Percentiles rank a stretch among this genome's conserved stretches.
Evolutionary conservation across 352 stramenopile genomes (phyloP).

Genomic region (Blastocystis sp.): DNA sequence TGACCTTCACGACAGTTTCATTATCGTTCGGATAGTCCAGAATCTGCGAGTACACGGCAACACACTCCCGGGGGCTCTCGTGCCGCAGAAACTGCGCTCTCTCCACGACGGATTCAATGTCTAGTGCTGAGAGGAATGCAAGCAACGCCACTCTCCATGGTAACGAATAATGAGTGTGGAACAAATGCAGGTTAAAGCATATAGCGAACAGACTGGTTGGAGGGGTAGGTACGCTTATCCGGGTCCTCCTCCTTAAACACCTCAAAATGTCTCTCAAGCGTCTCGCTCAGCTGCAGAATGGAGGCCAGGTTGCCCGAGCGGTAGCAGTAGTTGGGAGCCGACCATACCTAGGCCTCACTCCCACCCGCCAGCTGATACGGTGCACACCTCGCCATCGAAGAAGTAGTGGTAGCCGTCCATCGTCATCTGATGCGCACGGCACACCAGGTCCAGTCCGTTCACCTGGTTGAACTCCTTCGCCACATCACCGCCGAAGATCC

Average conservation of each 20-base stretch:
- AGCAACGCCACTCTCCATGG: neutral
- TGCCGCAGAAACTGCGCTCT: slow-evolving; percentile 17
- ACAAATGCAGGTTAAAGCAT: neutral
- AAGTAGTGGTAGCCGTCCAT: slow-evolving; percentile 87
- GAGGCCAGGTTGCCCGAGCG: slow-evolving; percentile 94
- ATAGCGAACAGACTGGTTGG: slow-evolving; percentile 89
- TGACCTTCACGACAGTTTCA: slow-evolving; percentile 32
- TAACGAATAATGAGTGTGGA: slow-evolving; percentile 23
- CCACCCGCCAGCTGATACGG: slow-evolving; percentile 61
- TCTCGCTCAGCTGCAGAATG: slow-evolving; percentile 97
- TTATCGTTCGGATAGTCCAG: slow-evolving; percentile 40
- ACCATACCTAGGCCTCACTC: slow-evolving; percentile 76
- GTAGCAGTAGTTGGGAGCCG: slow-evolving; percentile 77
- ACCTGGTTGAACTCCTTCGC: slow-evolving; percentile 84
- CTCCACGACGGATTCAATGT: slow-evolving; percentile 52
- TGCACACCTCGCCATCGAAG: slow-evolving; percentile 73
- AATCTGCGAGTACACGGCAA: slow-evolving; percentile 45
- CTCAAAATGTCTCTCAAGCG: slow-evolving; percentile 76
- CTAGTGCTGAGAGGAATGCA: neutral
- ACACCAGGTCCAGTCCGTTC: slow-evolving; percentile 83
- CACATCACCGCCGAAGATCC: slow-evolving; percentile 82
- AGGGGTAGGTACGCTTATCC: slow-evolving; percentile 89
- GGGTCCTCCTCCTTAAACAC: slow-evolving; percentile 97
- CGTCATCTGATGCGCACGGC: slow-evolving; percentile 82
- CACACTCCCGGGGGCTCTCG: slow-evolving; percentile 40